Base-by-base conservation (phyloP, 352 stramenopile species). In the Phytophthora gonapodyides region DNA sequence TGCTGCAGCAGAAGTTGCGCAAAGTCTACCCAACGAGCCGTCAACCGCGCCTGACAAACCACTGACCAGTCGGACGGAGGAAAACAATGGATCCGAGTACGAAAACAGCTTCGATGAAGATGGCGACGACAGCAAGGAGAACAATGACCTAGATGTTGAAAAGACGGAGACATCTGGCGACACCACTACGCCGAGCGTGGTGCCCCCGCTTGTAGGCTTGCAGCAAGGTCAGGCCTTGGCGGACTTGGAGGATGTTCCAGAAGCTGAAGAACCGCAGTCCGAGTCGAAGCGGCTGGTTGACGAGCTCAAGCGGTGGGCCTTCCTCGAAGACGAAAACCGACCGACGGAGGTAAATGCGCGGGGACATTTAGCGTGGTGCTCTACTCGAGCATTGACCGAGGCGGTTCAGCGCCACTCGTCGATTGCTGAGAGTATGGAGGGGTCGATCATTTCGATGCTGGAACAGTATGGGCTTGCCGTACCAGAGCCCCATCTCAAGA, bases 61-160 rank as follows among this genome's bases (percentile, higher is more conserved):
- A 35, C 19, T 52, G 10, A 63, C 21, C 16, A 53, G 37, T 40
- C 47, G 38, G 43, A 38, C 64, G 16, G 52, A 73, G 38, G 53
- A 58, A 16, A 61, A 33, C 12, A 55, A 53, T 51, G 19, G 9
- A 27, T 64, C 57, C 1, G 64, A 85, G 4, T 84, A 85, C 33
- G 76, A 88, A 9, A 84, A 81, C 55, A 82, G 69, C 40, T 84
- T 88, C 51, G 69, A 84, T 38, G 74, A 71, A 16, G 75, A 80
- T 35, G 59, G n/a, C 35, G 47, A 76, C 7, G 57, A 64, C 12
- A 24, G 49, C 21, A 42, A 67, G 40, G 31, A 24, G 12, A 45
- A 63, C 2, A 31, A 34, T 15, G 37, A 34, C 24, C 17, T 66
- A 33, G 45, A 53, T 45, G 15, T 19, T 44, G 42, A 40, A 2